Evolutionary conservation across 805 yeast species (phyloP).

Genomic region (Candida pseudofarinosa): DNA sequence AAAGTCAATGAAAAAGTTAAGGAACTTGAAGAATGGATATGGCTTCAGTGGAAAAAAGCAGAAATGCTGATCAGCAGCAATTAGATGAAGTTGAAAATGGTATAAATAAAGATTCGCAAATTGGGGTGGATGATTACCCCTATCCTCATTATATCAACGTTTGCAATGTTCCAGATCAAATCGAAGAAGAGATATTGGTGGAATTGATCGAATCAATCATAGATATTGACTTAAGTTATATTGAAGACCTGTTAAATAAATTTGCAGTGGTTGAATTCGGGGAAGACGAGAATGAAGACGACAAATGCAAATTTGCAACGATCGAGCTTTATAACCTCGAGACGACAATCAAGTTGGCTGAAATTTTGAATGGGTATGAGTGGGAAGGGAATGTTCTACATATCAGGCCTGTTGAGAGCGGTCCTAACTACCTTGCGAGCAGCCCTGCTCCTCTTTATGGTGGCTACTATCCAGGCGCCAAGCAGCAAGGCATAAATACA

Average conservation of each 20-base stretch:
- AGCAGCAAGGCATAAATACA: neutral
- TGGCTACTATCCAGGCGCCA: constrained; percentile 2
- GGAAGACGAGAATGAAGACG: neutral
- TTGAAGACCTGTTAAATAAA: neutral
- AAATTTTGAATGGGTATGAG: constrained; percentile 20
- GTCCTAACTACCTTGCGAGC: neutral
- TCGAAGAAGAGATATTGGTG: constrained; percentile 8
- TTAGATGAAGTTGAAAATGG: neutral
- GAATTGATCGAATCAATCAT: constrained; percentile 15
- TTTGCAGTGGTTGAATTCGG: constrained; percentile 8
- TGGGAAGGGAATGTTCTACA: constrained; percentile 11
- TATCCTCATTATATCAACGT: constrained; percentile 4
- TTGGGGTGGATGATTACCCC: neutral
- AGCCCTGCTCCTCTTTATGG: neutral
- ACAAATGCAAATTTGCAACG: neutral
- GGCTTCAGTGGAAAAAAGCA: neutral
- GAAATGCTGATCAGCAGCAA: neutral
- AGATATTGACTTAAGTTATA: constrained; percentile 8
- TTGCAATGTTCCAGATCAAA: constrained; percentile 12
- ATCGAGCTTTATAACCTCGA: constrained; percentile 5
- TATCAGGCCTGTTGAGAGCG: neutral
- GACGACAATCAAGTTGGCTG: constrained; percentile 8
- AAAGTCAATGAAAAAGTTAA: too few relatives aligned
- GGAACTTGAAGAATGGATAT: neutral
- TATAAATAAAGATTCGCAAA: neutral